Evolutionary conservation across 225 moss, liverwort and hornwort species (phyloP), one percentile per base, ranked within the genome.

Genomic region (Polytrichum commune): DNA sequence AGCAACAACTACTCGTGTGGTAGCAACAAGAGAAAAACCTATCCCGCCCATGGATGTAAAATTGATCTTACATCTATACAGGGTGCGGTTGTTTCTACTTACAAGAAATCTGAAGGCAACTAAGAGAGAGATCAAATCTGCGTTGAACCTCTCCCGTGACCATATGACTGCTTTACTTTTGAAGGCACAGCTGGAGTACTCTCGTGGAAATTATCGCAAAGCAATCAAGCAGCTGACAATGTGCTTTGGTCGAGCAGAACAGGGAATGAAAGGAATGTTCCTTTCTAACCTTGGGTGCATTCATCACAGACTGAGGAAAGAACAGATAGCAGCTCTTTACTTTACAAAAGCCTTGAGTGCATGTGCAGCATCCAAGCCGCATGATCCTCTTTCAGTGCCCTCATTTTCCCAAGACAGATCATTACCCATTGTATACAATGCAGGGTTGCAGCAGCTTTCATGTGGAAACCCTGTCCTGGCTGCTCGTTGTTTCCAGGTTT

Each of bases 211-310:
- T 55, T 90, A 94, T 65, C 89, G 92, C 66, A 98, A 98, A 76
- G 90, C 97, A 29, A 90, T 93, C 33, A 98, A 98, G 86, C 91
- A 90, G 73, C 73, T 98, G 81, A 98, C 88, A 19, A 81, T 83
- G 72, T 98, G 92, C 81, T 89, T 82, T 86, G 92, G 88, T 64
- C 92, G 92, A 67, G 82, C 74, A 46, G 94, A 98, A 28, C 67
- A 83, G 19, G 78, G 86, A 29, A 54, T 82, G 84, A 79, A 74
- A 65, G 88, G 91, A 10, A 80, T 93, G 71, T 74, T 88, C 29
- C 85, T 92, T 28, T 92, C 91, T 20, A 89, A 98, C 80, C 90
- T 98, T 29, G 97, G 97, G 60, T 94, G 97, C 70, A 86, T 98
- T 70, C 84, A 98, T 78, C 94, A 98, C 65, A 90, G 92, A 69